Evolutionary conservation across 768 basidiomycete species (phyloP).

Genomic region (Boletus tomentosulus): DNA sequence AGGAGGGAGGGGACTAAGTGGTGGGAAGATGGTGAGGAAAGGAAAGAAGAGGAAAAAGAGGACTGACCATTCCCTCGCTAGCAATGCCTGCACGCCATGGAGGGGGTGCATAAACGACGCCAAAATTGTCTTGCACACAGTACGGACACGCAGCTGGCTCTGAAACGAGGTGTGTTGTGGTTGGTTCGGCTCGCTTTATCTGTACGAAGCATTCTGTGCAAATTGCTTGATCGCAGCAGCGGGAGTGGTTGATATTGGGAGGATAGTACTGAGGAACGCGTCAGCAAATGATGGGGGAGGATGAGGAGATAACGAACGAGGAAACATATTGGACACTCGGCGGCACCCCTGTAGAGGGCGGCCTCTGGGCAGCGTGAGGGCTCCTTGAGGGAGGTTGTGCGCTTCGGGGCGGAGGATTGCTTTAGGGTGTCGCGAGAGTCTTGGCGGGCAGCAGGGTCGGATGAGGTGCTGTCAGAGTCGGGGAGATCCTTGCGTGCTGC

Average conservation of each 20-base stretch:
- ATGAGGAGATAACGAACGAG: conserved; percentile 54
- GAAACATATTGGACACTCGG: conserved; percentile 98
- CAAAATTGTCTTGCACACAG: conserved; percentile 97
- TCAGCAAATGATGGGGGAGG: conserved; percentile 14
- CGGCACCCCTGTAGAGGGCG: conserved; percentile 75
- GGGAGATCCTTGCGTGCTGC: conserved; percentile 70
- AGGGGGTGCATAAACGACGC: conserved; percentile 82
- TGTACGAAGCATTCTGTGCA: conserved; percentile 99
- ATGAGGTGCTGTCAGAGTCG: conserved; percentile 44
- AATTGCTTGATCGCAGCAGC: conserved; percentile 97
- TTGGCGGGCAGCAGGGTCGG: conserved; percentile 34
- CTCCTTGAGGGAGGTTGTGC: conserved; percentile 59
- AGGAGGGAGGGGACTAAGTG: conserved; percentile 38
- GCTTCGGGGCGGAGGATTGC: conserved; percentile 41
- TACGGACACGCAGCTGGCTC: conserved; percentile 97
- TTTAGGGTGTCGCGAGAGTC: conserved; percentile 15
- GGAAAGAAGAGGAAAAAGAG: background rate
- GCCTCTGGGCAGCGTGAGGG: conserved; percentile 65
- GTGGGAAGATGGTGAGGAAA: background rate
- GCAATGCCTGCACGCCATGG: conserved; percentile 78
- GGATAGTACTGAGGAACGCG: conserved; percentile 80
- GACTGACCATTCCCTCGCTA: conserved; percentile 64
- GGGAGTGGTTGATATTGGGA: conserved; percentile 91
- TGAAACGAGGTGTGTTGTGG: conserved; percentile 90
- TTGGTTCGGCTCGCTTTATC: conserved; percentile 95